Evolutionary conservation across 345 rosid species (phyloP), one percentile per base, ranked within the genome.

Genomic region (Citrus medica): DNA sequence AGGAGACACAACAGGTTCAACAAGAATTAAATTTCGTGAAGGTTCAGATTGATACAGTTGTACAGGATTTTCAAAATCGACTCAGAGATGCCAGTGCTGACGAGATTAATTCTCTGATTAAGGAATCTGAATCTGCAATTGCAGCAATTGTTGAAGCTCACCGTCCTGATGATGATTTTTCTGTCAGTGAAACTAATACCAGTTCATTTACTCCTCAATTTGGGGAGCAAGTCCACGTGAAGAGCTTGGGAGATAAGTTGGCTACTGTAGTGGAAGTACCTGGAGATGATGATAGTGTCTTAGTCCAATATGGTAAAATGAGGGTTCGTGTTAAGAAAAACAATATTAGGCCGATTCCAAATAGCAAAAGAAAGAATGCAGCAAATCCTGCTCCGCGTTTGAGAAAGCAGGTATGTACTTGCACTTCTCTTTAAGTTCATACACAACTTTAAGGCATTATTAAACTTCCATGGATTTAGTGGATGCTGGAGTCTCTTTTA

Each of bases 231-330:
- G 97, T 95, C 70, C 82, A 75, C 30, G 92, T 93, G 71, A 92
- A 87, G 83, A 84, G 89, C 76, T 82, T 93, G 24, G 98, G 98
- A 77, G 83, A 78, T 81, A 95, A 92, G 84, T 72, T 93, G 69
- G 97, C 91, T 61, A 90, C 91, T 27, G 92, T 95, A 65, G 91
- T 91, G 62, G 97, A 90, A 87, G 92, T 84, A 78, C 76, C 89
- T 42, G 93, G 87, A 73, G 86, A 88, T 78, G 97, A 90, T 67
- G 92, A 86, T 67, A 81, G 89, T 7, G 78, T 92, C 74, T 70
- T 93, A 68, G 91, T 95, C 73, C 98, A 92, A 78, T 90, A 89
- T 63, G 98, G 98, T 86, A 93, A 92, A 90, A 80, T 93, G 61
- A 88, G 89, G 73, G 90, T 91, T 77, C 90, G 92, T 56, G 89